Conservation (phyloP, 805 yeast species). For the Lipomyces oligophaga region DNA sequence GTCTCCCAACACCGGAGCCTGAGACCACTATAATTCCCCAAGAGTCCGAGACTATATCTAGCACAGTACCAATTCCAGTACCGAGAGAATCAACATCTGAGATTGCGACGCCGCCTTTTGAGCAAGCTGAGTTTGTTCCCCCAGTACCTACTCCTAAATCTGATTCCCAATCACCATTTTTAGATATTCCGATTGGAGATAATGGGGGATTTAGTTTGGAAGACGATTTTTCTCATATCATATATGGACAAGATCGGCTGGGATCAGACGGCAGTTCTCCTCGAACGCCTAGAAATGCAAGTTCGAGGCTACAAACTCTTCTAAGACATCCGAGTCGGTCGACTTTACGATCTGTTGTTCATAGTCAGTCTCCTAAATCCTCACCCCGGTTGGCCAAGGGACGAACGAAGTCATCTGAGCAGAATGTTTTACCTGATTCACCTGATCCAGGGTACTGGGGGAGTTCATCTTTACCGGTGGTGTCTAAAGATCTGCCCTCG, state of each 20-base stretch:
- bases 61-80: too few species aligned
- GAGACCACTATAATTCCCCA: too few species aligned
- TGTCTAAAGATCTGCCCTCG: too few species aligned
- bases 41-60: too few species aligned
- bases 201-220: conserved; percentile 26
- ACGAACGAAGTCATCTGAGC: neutral
- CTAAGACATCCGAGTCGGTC: conserved; percentile 15
- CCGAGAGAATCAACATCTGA: too few species aligned
- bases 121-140: too few species aligned
- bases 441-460: neutral
- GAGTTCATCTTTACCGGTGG: too few species aligned
- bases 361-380: conserved; percentile 9
- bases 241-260: conserved; percentile 11
- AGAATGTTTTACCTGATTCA: neutral
- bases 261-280: conserved; percentile 12
- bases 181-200: neutral
- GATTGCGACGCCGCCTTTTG: too few species aligned
- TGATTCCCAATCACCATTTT: too few species aligned
- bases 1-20: too few species aligned
- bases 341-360: conserved; percentile 9
- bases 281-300: conserved; percentile 10
- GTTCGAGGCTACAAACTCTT: conserved; percentile 17
- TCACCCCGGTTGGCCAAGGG: conserved; percentile 7
- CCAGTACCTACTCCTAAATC: too few species aligned
- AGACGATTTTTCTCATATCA: conserved; percentile 29